Evolutionary conservation across 2,329 filamentous ascomycete species (phyloP), one percentile per base, ranked within the genome.

Genomic region (Aureobasidium sp.): DNA sequence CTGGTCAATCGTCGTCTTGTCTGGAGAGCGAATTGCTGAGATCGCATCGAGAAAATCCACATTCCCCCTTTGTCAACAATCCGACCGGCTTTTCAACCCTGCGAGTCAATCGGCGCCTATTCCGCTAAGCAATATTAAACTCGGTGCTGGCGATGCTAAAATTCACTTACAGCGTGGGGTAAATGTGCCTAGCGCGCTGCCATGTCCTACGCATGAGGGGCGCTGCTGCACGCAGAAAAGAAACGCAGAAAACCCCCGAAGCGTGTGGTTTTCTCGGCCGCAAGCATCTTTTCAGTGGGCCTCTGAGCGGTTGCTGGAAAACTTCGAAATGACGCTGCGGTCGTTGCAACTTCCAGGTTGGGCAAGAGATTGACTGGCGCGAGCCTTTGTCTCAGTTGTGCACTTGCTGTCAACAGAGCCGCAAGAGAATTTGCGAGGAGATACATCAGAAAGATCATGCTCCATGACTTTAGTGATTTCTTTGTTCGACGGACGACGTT

Each of bases 241-340:
- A 14, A 45, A 45, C 53, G 53, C 27, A 56, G 40, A 57, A 57
- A 54, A 22, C 29, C 37, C 27, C 53, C 53, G 39, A 45, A 57
- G 29, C 27, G 27, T 42, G 52, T 42, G 37, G 35, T 33, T 35
- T 24, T 45, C 39, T 44, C 53, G 53, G 53, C 53, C 53, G 39
- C 49, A 48, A 19, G 42, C 15, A 31, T 15, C 22, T 17, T 19
- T 54, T 12, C 31, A 33, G 37, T n/a, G 31, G 31, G 31, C 49
- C n/a, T 11, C n/a, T 17, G 27, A 52, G 24, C 33, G 49, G 49
- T 17, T 17, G 50, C 22, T 31, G 22, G 24, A 19, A 48, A 52
- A 8, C 44, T 47, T 17, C 8, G 11, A 24, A 27, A 52, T 52
- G 48, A 52, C 33, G 49, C 49, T 15, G 49, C 49, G 14, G 6